A percentile compares a stretch with the other conserved stretches of the same genome.
These are phyloP conservation scores for Echria macrotheca DNA, from an alignment of 495 filamentous ascomycete genomes.

Conservation along the genomic window DNA sequence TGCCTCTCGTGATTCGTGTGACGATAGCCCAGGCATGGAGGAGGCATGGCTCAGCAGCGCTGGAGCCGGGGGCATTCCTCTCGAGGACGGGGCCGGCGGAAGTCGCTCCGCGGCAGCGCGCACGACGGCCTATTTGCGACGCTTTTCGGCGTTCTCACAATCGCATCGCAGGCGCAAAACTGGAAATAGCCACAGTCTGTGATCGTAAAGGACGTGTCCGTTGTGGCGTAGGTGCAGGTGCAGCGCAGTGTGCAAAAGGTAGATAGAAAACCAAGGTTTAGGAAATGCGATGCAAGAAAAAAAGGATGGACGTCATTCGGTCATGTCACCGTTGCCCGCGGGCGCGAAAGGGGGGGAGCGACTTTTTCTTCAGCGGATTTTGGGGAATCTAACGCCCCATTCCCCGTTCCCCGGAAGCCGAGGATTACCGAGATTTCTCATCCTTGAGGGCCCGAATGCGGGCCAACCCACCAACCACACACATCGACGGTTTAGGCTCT, in stretches of 20 bases:
- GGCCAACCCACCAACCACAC: background rate
- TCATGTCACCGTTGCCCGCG: slow-evolving; percentile 5
- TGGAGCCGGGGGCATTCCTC: slow-evolving; percentile 44
- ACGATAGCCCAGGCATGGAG: slow-evolving; percentile 38
- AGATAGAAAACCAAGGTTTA: slow-evolving; percentile 1
- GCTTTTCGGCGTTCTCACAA: background rate
- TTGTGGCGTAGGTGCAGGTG: background rate
- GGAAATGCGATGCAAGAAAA: slow-evolving; percentile 16
- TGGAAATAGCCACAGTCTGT: no score
- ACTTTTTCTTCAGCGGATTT: slow-evolving; percentile 7
- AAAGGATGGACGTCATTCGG: slow-evolving; percentile 23
- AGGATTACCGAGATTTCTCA: slow-evolving; percentile 31
- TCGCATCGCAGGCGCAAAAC: background rate
- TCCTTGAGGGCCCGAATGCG: background rate
- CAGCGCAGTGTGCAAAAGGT: background rate
- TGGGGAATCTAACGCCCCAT: background rate
- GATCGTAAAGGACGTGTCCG: no score
- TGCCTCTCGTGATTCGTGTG: slow-evolving; percentile 30
- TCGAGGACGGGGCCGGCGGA: slow-evolving; percentile 15
- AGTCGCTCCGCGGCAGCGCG: slow-evolving; percentile 13
- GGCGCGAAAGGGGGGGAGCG: background rate
- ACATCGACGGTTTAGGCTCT: no score
- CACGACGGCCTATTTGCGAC: background rate
- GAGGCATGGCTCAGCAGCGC: slow-evolving; percentile 42
- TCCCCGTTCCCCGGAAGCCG: slow-evolving; percentile 24